Base-by-base conservation (phyloP, 371 early-diverging fungal species). In the Amoeboaphelidium protococcarum region DNA sequence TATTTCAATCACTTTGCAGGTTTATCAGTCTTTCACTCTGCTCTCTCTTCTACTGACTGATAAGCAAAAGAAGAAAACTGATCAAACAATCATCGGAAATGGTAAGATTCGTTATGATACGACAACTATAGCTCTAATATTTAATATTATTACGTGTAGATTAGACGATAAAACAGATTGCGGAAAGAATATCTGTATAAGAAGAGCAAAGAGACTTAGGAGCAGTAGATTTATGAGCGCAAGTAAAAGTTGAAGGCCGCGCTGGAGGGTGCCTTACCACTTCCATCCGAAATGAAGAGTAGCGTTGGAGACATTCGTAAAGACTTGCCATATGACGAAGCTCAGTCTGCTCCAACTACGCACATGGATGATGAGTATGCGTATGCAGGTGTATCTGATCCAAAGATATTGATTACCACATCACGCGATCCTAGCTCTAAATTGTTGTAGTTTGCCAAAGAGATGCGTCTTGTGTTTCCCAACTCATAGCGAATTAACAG, bases 311-410 rank as follows among this genome's bases (percentile, higher is more conserved):
- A 95, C n/a, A n/a, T n/a, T n/a, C 20, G 23, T 41, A 6, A 20
- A n/a, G n/a, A 6, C 25, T 40, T 40, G 48, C n/a, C 13, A 13
- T 16, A 2, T n/a, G 42, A 25, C 48, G 44, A 3, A 43, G 22
- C 6, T 23, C 13, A 20, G 2, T 2, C 13, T 23, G 40, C 13
- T 20, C 12, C 23, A 21, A 12, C 23, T 2, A 72, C 75, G 10
- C 86, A 91, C 54, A 74, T 79, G 46, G 96, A 95, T 61, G 92
- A 95, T 55, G 96, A 95, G 68, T 95, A 95, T 61, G 76, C 91
- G 19, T 71, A 73, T 22, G 91, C 89, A n/a, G 92, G 92, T 44
- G 71, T 78, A 21, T 72, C 64, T 47, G 94, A 92, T 53, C 94
- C 99, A 44, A 96, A 94, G 57, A 72, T 96, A 12, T 62, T 96